These are phyloP conservation scores for Wickerhamiella australiensis DNA, from an alignment of 805 yeast species.

Conservation along the genomic window DNA sequence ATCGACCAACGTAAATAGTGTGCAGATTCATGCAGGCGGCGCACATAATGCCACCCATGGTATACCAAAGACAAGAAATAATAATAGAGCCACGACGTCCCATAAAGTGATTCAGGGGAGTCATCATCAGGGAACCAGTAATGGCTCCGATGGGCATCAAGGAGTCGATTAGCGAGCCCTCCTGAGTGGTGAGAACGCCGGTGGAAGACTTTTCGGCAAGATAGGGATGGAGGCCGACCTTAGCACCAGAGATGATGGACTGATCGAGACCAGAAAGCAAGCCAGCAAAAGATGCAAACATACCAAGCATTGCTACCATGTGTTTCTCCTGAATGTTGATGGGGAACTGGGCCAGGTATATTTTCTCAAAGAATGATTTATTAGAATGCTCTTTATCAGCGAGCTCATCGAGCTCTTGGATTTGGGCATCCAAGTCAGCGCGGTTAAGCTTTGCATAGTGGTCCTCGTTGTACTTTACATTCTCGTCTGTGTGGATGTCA, in stretches of 20 bases:
- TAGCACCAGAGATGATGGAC: conserved; percentile 54
- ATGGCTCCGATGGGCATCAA: conserved; percentile 62
- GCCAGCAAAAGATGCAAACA: conserved; percentile 53
- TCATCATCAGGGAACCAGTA: conserved; percentile 47
- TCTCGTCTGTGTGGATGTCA: background rate
- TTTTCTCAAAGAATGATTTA: background rate
- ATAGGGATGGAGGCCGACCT: conserved; percentile 37
- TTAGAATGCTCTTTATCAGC: conserved; percentile 2
- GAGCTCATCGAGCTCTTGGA: conserved; percentile 8
- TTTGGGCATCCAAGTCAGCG: conserved; percentile 7
- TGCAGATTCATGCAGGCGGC: conserved; percentile 37
- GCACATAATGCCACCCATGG: conserved; percentile 49
- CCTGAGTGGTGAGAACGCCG: conserved; percentile 28
- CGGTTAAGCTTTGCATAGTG: conserved; percentile 11
- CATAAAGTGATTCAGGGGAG: conserved; percentile 43
- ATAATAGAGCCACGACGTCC: conserved; percentile 48
- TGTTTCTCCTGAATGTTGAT: conserved; percentile 26
- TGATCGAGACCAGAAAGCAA: conserved; percentile 56
- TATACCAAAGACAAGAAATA: conserved; percentile 46
- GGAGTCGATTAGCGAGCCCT: conserved; percentile 43
- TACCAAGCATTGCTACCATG: conserved; percentile 41
- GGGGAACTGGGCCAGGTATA: conserved; percentile 8
- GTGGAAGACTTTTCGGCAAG: conserved; percentile 22
- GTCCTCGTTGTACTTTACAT: conserved; percentile 6
- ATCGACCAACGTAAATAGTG: conserved; percentile 49